Percentiles rank a stretch among this genome's conserved stretches.
Evolutionary conservation across 106 monocot species (phyloP).

Genomic region (Cymbidium sinense): DNA sequence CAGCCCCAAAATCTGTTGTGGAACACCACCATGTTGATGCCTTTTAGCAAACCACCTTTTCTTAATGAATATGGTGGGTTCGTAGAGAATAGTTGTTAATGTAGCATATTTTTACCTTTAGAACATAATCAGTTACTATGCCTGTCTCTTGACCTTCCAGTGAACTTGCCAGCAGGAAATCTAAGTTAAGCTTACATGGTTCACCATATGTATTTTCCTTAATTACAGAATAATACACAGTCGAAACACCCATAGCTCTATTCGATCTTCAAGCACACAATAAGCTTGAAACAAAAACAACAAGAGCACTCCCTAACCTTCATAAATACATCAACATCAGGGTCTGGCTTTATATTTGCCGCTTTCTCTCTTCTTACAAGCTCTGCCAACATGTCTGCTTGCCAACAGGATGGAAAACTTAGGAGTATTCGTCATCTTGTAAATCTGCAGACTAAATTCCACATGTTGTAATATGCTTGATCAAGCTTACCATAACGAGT

Average conservation of each 20-base stretch:
- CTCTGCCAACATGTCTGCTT: slow-evolving; percentile 5
- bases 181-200: background rate
- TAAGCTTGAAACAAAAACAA: background rate
- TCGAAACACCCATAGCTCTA: too few relatives aligned
- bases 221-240: too few relatives aligned
- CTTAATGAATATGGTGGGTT: background rate
- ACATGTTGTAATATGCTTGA: background rate
- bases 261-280: background rate
- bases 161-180: slow-evolving; percentile 32
- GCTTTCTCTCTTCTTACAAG: slow-evolving; percentile 2
- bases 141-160: slow-evolving; percentile 30
- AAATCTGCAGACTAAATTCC: background rate
- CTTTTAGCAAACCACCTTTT: background rate
- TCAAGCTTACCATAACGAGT: slow-evolving; percentile 8
- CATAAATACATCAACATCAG: slow-evolving; percentile 4
- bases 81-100: background rate
- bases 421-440: background rate
- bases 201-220: background rate
- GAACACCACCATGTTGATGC: background rate
- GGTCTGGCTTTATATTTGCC: slow-evolving; percentile 4
- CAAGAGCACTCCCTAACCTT: background rate
- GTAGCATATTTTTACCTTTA: slow-evolving; percentile 31
- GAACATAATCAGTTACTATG: slow-evolving; percentile 59
- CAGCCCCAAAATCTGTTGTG: slow-evolving; percentile 3
- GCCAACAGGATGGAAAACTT: background rate